These are phyloP conservation scores for Saccharomycopsis malanga DNA, from an alignment of 805 yeast genomes.

Conservation along the genomic window DNA sequence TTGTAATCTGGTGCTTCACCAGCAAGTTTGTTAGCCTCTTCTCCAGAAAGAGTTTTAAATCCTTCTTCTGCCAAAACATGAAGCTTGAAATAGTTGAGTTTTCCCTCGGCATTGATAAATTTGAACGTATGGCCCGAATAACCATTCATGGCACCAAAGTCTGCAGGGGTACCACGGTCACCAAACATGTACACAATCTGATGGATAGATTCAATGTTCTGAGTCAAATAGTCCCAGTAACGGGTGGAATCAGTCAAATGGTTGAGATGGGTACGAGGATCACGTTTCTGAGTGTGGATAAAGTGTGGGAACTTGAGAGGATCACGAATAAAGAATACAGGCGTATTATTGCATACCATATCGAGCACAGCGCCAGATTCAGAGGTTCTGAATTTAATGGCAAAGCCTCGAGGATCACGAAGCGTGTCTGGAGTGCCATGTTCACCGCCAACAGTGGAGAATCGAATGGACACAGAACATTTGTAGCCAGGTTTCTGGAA, in stretches of 20 bases:
- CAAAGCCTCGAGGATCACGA: conserved; percentile 83
- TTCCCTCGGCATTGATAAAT: conserved; percentile 48
- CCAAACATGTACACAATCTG: conserved; percentile 51
- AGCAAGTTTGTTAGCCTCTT: conserved; percentile 40
- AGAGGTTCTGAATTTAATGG: conserved; percentile 74
- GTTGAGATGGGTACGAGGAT: conserved; percentile 70
- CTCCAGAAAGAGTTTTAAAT: conserved; percentile 36
- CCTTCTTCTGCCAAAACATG: conserved; percentile 52
- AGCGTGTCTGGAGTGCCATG: conserved; percentile 75
- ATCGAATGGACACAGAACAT: conserved; percentile 40
- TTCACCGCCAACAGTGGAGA: conserved; percentile 87
- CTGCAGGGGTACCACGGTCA: conserved; percentile 56
- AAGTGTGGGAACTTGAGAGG: conserved; percentile 77
- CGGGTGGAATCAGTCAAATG: conserved; percentile 36
- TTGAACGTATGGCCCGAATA: conserved; percentile 63
- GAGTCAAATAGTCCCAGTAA: conserved; percentile 73
- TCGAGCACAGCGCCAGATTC: conserved; percentile 67
- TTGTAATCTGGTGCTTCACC: conserved; percentile 49
- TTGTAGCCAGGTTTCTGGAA: conserved; percentile 37
- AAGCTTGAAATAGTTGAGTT: conserved; percentile 50
- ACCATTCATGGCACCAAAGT: conserved; percentile 53
- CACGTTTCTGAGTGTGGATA: conserved; percentile 82
- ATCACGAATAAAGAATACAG: conserved; percentile 70
- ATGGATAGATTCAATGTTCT: conserved; percentile 51
- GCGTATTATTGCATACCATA: conserved; percentile 76